These are phyloP conservation scores for Monosporascus ibericus DNA, from an alignment of 2,329 filamentous ascomycete genomes.

Conservation along the genomic window DNA sequence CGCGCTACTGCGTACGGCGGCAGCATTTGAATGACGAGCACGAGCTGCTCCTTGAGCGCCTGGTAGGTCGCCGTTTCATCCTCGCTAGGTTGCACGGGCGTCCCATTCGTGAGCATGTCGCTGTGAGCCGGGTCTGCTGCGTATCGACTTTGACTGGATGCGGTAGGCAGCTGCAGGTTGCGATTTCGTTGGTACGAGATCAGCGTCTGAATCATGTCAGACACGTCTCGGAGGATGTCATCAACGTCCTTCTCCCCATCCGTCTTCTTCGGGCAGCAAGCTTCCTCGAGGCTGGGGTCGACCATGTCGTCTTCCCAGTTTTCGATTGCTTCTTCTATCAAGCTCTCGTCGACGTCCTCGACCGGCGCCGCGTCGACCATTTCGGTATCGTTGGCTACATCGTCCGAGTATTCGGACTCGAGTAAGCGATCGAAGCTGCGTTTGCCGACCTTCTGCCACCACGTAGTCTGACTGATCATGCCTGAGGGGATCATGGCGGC, in stretches of 20 bases:
- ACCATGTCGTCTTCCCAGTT: conserved; percentile 53
- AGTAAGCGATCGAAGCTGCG: conserved; percentile 60
- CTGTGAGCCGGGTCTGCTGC: conserved; percentile 57
- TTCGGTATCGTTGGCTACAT: conserved; percentile 28
- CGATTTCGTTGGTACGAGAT: conserved; percentile 75
- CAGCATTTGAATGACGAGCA: conserved; percentile 65
- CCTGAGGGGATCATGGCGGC: conserved; percentile 63
- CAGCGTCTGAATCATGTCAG: conserved; percentile 69
- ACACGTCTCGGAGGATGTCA: conserved; percentile 67
- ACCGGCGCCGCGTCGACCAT: conserved; percentile 19
- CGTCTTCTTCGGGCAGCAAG: conserved; percentile 42
- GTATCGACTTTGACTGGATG: conserved; percentile 51
- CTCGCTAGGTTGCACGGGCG: conserved; percentile 59
- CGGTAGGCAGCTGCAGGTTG: conserved; percentile 59
- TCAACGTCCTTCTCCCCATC: conserved; percentile 56
- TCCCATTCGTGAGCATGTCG: conserved; percentile 63
- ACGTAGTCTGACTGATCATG: conserved; percentile 58
- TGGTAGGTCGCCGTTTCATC: conserved; percentile 60
- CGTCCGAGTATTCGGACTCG: conserved; percentile 38
- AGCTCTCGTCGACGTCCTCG: conserved; percentile 43
- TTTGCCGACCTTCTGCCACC: conserved; percentile 69
- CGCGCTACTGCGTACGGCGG: conserved; percentile 84
- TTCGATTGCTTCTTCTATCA: conserved; percentile 48
- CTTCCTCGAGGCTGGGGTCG: conserved; percentile 51
- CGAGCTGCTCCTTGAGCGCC: conserved; percentile 67